Conservation (phyloP, 495 filamentous ascomycete genomes). For the Penicillium turbatum region DNA sequence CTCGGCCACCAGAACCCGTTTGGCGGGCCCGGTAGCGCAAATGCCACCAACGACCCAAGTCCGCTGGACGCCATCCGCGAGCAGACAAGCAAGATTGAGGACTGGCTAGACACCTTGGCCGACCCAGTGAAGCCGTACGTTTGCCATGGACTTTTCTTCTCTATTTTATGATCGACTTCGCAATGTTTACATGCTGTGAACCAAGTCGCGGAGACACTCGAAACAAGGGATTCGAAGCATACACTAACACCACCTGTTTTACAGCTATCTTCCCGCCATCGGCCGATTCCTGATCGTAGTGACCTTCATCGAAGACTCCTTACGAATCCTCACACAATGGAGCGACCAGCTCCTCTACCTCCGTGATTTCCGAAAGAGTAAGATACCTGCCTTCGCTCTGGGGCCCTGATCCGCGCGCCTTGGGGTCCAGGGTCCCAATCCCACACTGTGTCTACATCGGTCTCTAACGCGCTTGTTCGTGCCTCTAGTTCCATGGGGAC, state of each 20-base stretch:
- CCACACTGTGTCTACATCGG: background rate
- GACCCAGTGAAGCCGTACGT: slow-evolving; percentile 97
- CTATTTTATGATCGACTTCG: background rate
- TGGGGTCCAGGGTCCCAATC: background rate
- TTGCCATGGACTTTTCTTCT: background rate
- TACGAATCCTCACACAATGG: slow-evolving; percentile 98
- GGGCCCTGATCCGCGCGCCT: slow-evolving; percentile 5
- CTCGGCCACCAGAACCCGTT: slow-evolving; percentile 76
- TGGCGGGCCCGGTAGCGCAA: slow-evolving; percentile 57
- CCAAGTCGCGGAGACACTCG: background rate
- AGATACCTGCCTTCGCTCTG: slow-evolving; percentile 20
- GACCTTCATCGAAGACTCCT: slow-evolving; percentile 94
- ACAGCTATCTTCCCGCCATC: slow-evolving; percentile 87
- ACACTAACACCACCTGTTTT: slow-evolving; percentile 35
- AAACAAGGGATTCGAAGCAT: slow-evolving; percentile 23
- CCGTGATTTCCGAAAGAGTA: slow-evolving; percentile 90
- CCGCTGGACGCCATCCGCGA: slow-evolving; percentile 87
- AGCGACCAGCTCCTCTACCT: slow-evolving; percentile 90
- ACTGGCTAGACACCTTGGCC: slow-evolving; percentile 80
- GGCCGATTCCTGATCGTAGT: slow-evolving; percentile 97
- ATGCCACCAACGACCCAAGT: slow-evolving; percentile 68
- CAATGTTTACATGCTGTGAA: background rate
- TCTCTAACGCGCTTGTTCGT: slow-evolving; percentile 16
- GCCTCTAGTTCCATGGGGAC: slow-evolving; percentile 70
- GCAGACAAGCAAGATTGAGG: slow-evolving; percentile 98